These are phyloP conservation scores for Penicillium sumatraense DNA, from an alignment of 2,329 filamentous ascomycete genomes.

Conservation along the genomic window DNA sequence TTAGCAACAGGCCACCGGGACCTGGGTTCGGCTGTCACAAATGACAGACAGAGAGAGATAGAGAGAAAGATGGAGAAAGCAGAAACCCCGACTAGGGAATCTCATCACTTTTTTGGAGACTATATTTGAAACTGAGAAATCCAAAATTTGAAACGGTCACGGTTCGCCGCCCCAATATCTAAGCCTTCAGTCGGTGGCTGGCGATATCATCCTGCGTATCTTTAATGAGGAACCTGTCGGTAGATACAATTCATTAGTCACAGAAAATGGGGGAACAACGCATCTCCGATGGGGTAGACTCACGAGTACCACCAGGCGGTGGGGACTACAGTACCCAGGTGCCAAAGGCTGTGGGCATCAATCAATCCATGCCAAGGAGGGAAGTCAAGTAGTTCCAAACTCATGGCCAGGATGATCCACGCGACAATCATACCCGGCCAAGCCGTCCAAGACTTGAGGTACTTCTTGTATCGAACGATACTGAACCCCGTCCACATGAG, in stretches of 20 bases:
- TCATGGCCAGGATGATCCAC: slow-evolving; percentile 93
- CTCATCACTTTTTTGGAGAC: neutral
- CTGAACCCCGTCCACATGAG: slow-evolving; percentile 85
- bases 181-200: slow-evolving; percentile 71
- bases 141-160: too few species aligned
- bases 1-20: slow-evolving; percentile 14
- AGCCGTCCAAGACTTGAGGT: slow-evolving; percentile 76
- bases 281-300: slow-evolving; percentile 48
- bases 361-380: slow-evolving; percentile 79
- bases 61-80: too few species aligned
- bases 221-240: slow-evolving; percentile 77
- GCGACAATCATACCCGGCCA: slow-evolving; percentile 91
- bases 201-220: slow-evolving; percentile 84
- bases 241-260: slow-evolving; percentile 16
- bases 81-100: neutral
- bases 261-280: neutral
- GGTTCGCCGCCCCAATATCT: neutral
- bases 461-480: slow-evolving; percentile 71
- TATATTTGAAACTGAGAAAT: slow-evolving; percentile 10
- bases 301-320: slow-evolving; percentile 94
- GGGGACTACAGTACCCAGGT: slow-evolving; percentile 87
- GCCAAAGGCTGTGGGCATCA: slow-evolving; percentile 96
- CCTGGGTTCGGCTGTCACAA: slow-evolving; percentile 16
- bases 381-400: slow-evolving; percentile 93
- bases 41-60: too few species aligned